These are phyloP conservation scores for Capronia coronata DNA, from an alignment of 2,329 filamentous ascomycete genomes.

Conservation along the genomic window DNA sequence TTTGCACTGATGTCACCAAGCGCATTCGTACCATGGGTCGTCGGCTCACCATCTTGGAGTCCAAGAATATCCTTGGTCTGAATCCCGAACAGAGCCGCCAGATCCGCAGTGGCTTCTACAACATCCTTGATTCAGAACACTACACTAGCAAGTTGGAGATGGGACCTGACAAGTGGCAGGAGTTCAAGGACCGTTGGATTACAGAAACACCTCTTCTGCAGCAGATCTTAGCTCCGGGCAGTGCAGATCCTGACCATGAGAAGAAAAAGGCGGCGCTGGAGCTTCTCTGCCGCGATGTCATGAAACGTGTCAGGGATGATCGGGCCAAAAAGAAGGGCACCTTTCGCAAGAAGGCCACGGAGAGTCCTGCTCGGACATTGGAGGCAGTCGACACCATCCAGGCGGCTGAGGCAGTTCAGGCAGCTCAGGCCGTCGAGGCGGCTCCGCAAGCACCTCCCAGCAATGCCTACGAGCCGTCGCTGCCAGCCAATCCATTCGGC, in stretches of 20 bases:
- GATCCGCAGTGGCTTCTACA: constrained; percentile 60
- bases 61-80: constrained; percentile 64
- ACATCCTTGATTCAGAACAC: constrained; percentile 57
- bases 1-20: constrained; percentile 77
- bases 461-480: constrained; percentile 14
- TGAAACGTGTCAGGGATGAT: constrained; percentile 68
- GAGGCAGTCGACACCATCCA: constrained; percentile 30
- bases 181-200: constrained; percentile 64
- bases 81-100: constrained; percentile 62
- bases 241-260: constrained; percentile 48
- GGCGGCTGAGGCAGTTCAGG: constrained; percentile 8
- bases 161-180: constrained; percentile 63
- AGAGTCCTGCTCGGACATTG: constrained; percentile 35
- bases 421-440: constrained; percentile 32
- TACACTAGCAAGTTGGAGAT: constrained; percentile 69
- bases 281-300: constrained; percentile 65
- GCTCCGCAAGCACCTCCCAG: constrained; percentile 31
- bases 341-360: constrained; percentile 32
- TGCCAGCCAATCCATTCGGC: constrained; percentile 18
- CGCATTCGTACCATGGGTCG: constrained; percentile 60
- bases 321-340: constrained; percentile 45
- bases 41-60: constrained; percentile 66
- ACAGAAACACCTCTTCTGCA: constrained; percentile 51
- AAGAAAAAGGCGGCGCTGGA: constrained; percentile 61
- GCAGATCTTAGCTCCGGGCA: constrained; percentile 47